These are phyloP conservation scores for Penicillium sp. DNA, from an alignment of 2,329 filamentous ascomycete genomes.

Conservation along the genomic window DNA sequence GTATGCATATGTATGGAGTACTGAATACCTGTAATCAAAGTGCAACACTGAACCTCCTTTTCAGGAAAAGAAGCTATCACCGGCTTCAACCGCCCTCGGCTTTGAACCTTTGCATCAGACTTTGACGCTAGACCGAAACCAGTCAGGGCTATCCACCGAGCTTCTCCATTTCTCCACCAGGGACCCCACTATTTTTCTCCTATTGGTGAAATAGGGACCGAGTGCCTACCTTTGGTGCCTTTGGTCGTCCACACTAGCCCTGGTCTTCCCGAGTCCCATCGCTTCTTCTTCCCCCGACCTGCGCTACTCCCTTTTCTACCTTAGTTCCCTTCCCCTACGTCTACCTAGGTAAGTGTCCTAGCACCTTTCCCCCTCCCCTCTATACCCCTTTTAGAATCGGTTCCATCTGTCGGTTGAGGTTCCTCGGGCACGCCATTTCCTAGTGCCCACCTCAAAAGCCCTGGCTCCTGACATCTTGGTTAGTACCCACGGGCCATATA, in stretches of 20 bases:
- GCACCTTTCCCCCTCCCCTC: constrained; percentile 11
- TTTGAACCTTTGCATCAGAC: constrained; percentile 15
- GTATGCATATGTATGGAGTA: neutral
- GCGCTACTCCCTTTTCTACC: constrained; percentile 36
- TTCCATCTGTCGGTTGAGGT: constrained; percentile 28
- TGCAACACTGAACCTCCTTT: constrained; percentile 12
- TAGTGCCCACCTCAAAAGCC: constrained; percentile 8
- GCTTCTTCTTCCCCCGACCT: constrained; percentile 36
- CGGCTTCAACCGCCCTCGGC: constrained; percentile 31
- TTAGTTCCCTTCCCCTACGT: constrained; percentile 29
- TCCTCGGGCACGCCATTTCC: constrained; percentile 38
- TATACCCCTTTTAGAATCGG: constrained; percentile 14
- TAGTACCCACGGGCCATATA: constrained; percentile 31
- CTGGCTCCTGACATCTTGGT: constrained; percentile 26
- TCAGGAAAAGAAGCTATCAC: constrained; percentile 13
- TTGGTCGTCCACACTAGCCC: constrained; percentile 25
- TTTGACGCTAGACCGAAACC: constrained; percentile 12
- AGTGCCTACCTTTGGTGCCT: neutral
- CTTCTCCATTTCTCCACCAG: constrained; percentile 11
- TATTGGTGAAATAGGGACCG: neutral
- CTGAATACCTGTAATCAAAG: constrained; percentile 8
- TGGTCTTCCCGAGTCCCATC: constrained; percentile 32
- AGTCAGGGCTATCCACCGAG: constrained; percentile 8
- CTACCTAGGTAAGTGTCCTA: neutral
- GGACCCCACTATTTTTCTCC: neutral